Evolutionary conservation across 331 rosid genomes (phyloP).

Genomic region (Quercus tomentella): DNA sequence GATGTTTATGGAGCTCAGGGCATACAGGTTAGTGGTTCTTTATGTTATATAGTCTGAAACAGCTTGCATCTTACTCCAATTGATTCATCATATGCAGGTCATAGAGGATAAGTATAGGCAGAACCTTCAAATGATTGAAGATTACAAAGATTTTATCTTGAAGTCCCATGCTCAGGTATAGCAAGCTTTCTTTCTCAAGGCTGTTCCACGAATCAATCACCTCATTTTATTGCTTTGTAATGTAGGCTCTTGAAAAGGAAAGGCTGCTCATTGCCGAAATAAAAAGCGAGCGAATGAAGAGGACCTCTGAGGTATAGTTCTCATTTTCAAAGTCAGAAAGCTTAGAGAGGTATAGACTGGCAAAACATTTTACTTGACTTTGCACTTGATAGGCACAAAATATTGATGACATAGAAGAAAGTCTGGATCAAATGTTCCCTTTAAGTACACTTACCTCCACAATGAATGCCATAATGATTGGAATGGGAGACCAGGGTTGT

Average conservation of each 20-base stretch:
- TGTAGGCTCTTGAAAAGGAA: too few relatives aligned
- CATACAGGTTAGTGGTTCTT: neutral
- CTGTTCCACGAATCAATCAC: neutral
- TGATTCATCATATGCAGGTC: constrained; percentile 3
- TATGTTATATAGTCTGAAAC: neutral
- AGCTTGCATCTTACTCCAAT: neutral
- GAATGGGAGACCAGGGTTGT: neutral
- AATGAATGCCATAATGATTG: neutral
- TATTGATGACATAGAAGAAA: neutral
- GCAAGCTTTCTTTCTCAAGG: neutral
- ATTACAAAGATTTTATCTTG: neutral
- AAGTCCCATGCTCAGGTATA: neutral
- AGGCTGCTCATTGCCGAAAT: too few relatives aligned
- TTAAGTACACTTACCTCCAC: neutral
- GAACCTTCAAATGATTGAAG: constrained; percentile 7
- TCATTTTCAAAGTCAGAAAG: neutral
- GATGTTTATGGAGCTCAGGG: constrained; percentile 20
- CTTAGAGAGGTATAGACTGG: neutral
- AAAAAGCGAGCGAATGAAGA: neutral
- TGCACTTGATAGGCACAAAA: neutral
- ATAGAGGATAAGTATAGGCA: constrained; percentile 2
- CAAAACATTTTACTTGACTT: neutral
- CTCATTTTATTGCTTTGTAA: too few relatives aligned
- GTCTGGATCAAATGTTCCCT: neutral
- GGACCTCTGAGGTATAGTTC: neutral